A percentile compares a stretch with the other conserved stretches of the same genome.
phyloP scores from a whole-genome alignment of 441 rosid genomes.

The Geranium incanum region DNA sequence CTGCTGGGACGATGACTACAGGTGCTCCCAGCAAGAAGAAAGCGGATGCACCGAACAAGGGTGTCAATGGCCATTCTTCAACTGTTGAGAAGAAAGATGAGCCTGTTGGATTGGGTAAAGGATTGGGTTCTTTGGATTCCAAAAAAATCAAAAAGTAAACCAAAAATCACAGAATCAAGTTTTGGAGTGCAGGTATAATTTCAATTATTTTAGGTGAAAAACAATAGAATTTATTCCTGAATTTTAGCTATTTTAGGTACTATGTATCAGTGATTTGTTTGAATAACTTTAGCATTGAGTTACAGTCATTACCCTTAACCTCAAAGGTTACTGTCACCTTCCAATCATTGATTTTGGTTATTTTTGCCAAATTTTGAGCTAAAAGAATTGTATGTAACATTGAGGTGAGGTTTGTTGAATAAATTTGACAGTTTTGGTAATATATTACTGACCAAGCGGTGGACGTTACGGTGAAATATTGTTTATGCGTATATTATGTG shows the following conservation, averaged over 20 bases:
- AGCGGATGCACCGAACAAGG: conserved; percentile 26
- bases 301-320: no score
- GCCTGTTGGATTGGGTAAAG: conserved; percentile 85
- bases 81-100: conserved; percentile 26
- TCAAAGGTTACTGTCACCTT: no score
- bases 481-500: no score
- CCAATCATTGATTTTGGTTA: no score
- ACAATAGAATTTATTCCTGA: not conserved
- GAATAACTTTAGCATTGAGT: no score
- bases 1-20: conserved; percentile 20
- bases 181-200: conserved; percentile 21
- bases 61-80: conserved; percentile 39
- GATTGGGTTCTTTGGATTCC: conserved; percentile 60
- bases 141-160: conserved; percentile 71
- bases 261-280: no score
- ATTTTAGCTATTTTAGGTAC: not conserved
- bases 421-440: no score
- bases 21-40: not conserved
- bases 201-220: not conserved
- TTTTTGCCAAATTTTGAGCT: no score
- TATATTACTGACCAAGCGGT: no score
- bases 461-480: no score
- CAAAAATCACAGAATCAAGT: conserved; percentile 31
- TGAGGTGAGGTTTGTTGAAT: no score
- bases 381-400: no score